Base-by-base conservation (phyloP, 176 grass and related monocot species). In the Poa annua region DNA sequence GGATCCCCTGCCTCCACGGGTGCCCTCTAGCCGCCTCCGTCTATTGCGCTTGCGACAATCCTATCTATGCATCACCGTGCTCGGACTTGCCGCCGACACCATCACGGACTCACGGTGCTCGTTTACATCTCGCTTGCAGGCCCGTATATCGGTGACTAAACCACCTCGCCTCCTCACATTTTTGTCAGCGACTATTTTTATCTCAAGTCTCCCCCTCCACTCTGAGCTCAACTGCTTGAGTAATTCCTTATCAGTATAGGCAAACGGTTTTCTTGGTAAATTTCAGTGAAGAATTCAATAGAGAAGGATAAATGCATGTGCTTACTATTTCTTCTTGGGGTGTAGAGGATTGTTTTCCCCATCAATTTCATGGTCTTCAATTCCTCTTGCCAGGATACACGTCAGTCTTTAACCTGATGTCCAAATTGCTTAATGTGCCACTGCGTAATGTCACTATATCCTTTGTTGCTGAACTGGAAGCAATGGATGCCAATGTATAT, bases 341-440 rank as follows among this genome's bases (percentile, higher is more conserved):
- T 61, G 4, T 15, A 20, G 41, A 47, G 22, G 35, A 64, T 49
- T 11, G 11, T 7, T 16, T 74, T 45, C 10, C 11, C 16, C 24
- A 57, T 82, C 19, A 48, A 48, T 48, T 48, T 34, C 49, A 72
- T 3, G 25, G 33, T 29, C 32, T 66, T 33, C 21, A 11, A 39
- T 5, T 60, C 38, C 45, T 76, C 9, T 69, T 21, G 4, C 76
- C 90, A 94, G 95, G 95, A 34, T 98, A 90, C 0, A 61, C 89
- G 50, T 94, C 92, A 16, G 49, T 91, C 20, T 98, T 98, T 77
- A 98, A 98, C 88, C 77, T 95, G 90, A 92, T 98, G 1, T 98
- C 95, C 22, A 98, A 94, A 72, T 49, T 98, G 83, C 86, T 98
- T 54, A 98, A 98, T 42, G 82, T 98, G 35, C 92, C 95, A 9